Evolutionary conservation across 2,329 filamentous ascomycete species (phyloP).

Genomic region (Apiospora pterosperma): DNA sequence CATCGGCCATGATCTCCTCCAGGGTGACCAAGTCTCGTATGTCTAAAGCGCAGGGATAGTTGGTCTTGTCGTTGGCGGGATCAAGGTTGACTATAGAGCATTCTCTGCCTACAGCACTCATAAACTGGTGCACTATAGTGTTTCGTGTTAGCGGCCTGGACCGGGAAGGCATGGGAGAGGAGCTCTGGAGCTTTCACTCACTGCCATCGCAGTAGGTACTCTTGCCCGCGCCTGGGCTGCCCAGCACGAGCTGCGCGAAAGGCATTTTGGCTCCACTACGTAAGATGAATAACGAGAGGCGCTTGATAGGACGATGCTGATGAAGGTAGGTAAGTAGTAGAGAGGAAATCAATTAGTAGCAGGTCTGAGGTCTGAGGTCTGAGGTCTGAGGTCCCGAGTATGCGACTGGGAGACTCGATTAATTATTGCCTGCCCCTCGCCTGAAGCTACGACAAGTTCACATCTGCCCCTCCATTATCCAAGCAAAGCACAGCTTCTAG

Average conservation of each 20-base stretch:
- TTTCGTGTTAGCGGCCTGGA: constrained; percentile 6
- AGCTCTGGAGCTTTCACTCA: constrained; percentile 33
- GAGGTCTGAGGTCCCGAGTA: too few species aligned
- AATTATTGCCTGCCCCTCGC: too few species aligned
- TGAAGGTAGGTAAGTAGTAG: too few species aligned
- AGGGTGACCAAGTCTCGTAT: constrained; percentile 85
- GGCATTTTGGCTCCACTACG: too few species aligned
- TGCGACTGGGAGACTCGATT: too few species aligned
- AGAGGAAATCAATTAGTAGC: too few species aligned
- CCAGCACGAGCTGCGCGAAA: constrained; percentile 77
- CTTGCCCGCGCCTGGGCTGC: constrained; percentile 93
- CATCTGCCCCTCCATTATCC: constrained; percentile 2
- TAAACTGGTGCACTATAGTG: constrained; percentile 82
- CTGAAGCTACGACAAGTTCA: constrained; percentile 3
- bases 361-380: too few species aligned
- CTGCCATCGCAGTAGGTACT: constrained; percentile 98
- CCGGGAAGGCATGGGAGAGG: not conserved
- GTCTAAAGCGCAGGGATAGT: constrained; percentile 85
- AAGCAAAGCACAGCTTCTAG: constrained; percentile 11
- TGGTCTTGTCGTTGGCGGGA: constrained; percentile 90
- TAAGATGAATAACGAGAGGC: too few species aligned
- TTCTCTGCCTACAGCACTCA: constrained; percentile 90
- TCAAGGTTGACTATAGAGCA: constrained; percentile 96
- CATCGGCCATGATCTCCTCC: constrained; percentile 92
- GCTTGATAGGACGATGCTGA: too few species aligned